Evolutionary conservation across 495 filamentous ascomycete genomes (phyloP).

Genomic region (Hypoxylon fragiforme): DNA sequence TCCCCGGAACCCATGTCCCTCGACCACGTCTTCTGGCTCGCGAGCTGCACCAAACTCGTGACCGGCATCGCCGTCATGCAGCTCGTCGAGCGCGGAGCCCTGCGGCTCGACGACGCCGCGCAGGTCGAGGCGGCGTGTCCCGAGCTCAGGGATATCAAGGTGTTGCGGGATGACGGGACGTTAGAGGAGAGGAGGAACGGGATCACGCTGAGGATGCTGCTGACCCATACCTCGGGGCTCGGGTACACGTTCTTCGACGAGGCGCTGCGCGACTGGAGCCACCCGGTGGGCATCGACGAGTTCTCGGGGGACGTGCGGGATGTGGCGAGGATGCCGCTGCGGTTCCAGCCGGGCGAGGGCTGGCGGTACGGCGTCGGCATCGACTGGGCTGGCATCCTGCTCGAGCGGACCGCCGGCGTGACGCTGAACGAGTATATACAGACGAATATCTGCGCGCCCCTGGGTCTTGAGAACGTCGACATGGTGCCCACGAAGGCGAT

Average conservation of each 20-base stretch:
- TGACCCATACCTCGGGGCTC: slow-evolving; percentile 61
- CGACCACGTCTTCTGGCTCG: slow-evolving; percentile 61
- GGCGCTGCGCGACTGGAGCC: slow-evolving; percentile 47
- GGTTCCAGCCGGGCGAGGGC: slow-evolving; percentile 59
- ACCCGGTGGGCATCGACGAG: slow-evolving; percentile 57
- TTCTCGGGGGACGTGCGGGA: slow-evolving; percentile 52
- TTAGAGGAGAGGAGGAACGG: slow-evolving; percentile 55
- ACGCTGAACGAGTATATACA: slow-evolving; percentile 61
- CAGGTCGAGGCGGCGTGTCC: slow-evolving; percentile 52
- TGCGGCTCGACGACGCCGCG: slow-evolving; percentile 56
- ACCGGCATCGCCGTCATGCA: slow-evolving; percentile 63
- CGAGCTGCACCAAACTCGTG: slow-evolving; percentile 63
- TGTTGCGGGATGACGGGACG: slow-evolving; percentile 50
- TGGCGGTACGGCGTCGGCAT: slow-evolving; percentile 64
- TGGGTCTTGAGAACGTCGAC: slow-evolving; percentile 55
- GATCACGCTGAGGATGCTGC: slow-evolving; percentile 65
- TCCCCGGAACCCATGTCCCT: slow-evolving; percentile 49
- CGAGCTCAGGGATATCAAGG: slow-evolving; percentile 54
- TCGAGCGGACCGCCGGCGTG: slow-evolving; percentile 53
- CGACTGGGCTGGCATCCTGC: slow-evolving; percentile 62
- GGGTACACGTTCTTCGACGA: slow-evolving; percentile 59
- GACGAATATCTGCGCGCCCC: slow-evolving; percentile 58
- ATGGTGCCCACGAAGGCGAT: slow-evolving; percentile 59
- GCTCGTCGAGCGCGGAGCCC: slow-evolving; percentile 57
- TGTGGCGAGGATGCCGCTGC: slow-evolving; percentile 48